phyloP scores from a whole-genome alignment of 78 protist species.

The Mastigamoeba balamuthi region DNA sequence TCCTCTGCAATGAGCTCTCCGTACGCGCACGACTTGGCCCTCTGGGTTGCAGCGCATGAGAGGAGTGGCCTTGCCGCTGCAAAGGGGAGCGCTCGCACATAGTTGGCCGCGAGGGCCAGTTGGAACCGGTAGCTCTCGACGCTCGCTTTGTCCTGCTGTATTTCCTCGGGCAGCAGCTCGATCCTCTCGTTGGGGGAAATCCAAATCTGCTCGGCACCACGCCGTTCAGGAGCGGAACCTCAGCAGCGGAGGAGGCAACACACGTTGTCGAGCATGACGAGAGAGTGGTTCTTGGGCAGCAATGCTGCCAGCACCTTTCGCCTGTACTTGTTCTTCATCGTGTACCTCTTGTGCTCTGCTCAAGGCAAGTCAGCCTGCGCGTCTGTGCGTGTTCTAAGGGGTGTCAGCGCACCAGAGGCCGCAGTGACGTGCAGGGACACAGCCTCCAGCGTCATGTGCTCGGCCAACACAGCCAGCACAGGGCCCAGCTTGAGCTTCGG shows the following conservation, averaged over 20 bases:
- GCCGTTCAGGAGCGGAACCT: background rate
- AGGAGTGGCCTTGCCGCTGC: too few relatives aligned
- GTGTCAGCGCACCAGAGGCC: too few relatives aligned
- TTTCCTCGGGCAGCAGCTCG: slow-evolving; percentile 2
- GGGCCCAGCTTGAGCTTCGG: slow-evolving; percentile 7
- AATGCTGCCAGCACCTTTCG: slow-evolving; percentile 1
- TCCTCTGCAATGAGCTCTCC: slow-evolving; percentile 29
- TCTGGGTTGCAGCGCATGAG: slow-evolving; percentile 11
- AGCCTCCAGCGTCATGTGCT: slow-evolving; percentile 5
- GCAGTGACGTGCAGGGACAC: slow-evolving; percentile 10
- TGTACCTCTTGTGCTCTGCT: background rate
- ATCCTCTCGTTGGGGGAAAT: slow-evolving; percentile 20
- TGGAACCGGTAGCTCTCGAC: slow-evolving; percentile 45
- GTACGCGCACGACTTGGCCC: slow-evolving; percentile 15
- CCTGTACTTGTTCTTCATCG: slow-evolving; percentile 7
- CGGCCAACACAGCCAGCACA: background rate
- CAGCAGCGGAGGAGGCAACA: background rate
- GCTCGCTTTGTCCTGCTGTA: slow-evolving; percentile 6
- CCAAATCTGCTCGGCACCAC: slow-evolving; percentile 1
- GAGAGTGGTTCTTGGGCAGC: slow-evolving; percentile 19
- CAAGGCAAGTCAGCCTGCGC: too few relatives aligned
- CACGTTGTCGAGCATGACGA: too few relatives aligned
- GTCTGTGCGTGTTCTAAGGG: too few relatives aligned
- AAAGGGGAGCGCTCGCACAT: too few relatives aligned
- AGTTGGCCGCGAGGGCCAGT: slow-evolving; percentile 21